These are phyloP conservation scores for Penicillium cataractarum DNA, from an alignment of 495 filamentous ascomycete species.

Conservation along the genomic window DNA sequence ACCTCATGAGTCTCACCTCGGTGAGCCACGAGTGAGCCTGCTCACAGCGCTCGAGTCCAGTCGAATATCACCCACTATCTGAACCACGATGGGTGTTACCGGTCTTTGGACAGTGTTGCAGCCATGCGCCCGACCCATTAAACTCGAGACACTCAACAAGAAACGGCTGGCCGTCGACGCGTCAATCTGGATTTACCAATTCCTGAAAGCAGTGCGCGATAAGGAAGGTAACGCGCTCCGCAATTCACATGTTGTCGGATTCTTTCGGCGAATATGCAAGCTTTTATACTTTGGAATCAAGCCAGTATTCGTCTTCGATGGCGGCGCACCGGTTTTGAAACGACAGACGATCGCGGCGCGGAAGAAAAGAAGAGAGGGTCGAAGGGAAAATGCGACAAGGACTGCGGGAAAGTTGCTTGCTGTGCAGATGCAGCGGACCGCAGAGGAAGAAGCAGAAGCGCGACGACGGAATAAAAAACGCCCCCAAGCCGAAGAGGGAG, in stretches of 20 bases:
- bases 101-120: slow-evolving; percentile 95
- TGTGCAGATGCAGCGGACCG: slow-evolving; percentile 85
- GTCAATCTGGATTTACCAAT: slow-evolving; percentile 99
- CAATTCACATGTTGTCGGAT: slow-evolving; percentile 93
- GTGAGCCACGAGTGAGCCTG: not conserved
- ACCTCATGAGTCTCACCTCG: slow-evolving; percentile 11
- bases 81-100: slow-evolving; percentile 84
- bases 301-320: slow-evolving; percentile 98
- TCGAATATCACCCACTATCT: slow-evolving; percentile 9
- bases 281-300: slow-evolving; percentile 94
- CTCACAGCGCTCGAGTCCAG: not conserved
- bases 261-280: slow-evolving; percentile 98
- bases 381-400: slow-evolving; percentile 86
- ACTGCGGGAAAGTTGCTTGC: slow-evolving; percentile 91
- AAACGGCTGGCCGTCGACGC: slow-evolving; percentile 96
- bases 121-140: slow-evolving; percentile 81
- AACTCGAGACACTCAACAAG: slow-evolving; percentile 91
- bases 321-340: slow-evolving; percentile 89
- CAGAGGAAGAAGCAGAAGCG: slow-evolving; percentile 78
- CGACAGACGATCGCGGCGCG: slow-evolving; percentile 82
- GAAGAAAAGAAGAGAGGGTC: slow-evolving; percentile 80
- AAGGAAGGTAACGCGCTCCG: slow-evolving; percentile 96
- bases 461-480: slow-evolving; percentile 53
- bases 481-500: slow-evolving; percentile 63
- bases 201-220: slow-evolving; percentile 96